A percentile compares a stretch with the other conserved stretches of the same genome.
These are phyloP conservation scores for Tephrocybe sp. DNA, from an alignment of 768 basidiomycete genomes.

Conservation along the genomic window DNA sequence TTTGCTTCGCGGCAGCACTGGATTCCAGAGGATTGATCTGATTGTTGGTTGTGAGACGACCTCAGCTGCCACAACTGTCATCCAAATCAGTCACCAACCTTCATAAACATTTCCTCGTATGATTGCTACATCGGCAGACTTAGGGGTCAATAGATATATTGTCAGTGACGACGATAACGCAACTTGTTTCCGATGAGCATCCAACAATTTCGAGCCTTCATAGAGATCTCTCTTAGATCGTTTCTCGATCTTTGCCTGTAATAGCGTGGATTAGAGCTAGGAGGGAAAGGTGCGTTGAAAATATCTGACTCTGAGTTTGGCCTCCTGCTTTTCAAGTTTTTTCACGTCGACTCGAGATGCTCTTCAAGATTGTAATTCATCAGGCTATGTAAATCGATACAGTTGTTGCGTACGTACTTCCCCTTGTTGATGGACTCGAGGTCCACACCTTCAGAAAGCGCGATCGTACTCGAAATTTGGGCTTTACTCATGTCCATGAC, in stretches of 20 bases:
- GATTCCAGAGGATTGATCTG: conserved; percentile 93
- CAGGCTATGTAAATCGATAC: conserved; percentile 13
- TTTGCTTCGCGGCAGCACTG: conserved; percentile 75
- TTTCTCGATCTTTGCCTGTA: conserved; percentile 94
- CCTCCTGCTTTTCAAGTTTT: conserved; percentile 95
- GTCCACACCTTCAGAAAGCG: conserved; percentile 79
- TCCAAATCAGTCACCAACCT: conserved; percentile 42
- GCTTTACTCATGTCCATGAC: conserved; percentile 88
- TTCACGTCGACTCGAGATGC: conserved; percentile 92
- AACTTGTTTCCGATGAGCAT: conserved; percentile 89
- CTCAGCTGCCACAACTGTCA: not conserved
- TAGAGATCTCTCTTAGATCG: conserved; percentile 87
- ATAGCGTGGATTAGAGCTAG: not conserved
- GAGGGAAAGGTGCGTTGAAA: not conserved
- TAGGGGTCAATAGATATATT: conserved; percentile 4
- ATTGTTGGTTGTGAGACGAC: no score
- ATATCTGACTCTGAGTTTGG: conserved; percentile 75
- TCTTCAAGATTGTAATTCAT: conserved; percentile 35
- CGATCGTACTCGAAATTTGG: conserved; percentile 77
- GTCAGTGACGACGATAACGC: conserved; percentile 11
- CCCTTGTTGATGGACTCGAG: conserved; percentile 92
- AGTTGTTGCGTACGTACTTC: conserved; percentile 52
- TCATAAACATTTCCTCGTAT: conserved; percentile 99
- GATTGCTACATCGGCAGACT: conserved; percentile 59
- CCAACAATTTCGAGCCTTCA: conserved; percentile 93